Conservation (phyloP, 371 early-diverging fungal genomes). For the Thermomucor indicae-seudaticae region DNA sequence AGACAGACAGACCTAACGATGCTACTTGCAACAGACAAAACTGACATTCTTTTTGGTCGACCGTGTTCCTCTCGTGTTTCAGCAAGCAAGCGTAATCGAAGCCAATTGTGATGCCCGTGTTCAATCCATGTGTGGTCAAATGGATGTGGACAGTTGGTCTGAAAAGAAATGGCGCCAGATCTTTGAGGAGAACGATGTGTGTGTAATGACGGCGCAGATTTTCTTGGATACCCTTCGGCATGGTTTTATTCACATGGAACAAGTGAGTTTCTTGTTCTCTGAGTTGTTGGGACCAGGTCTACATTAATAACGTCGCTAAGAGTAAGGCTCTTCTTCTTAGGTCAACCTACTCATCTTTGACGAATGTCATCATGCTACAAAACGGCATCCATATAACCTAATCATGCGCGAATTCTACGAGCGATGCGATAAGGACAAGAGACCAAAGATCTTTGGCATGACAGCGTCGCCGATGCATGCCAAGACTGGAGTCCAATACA, state of each 20-base stretch:
- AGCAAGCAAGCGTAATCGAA: constrained; percentile 74
- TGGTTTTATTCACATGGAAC: constrained; percentile 60
- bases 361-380: constrained; percentile 90
- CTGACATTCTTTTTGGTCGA: constrained; percentile 82
- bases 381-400: constrained; percentile 76
- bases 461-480: constrained; percentile 84
- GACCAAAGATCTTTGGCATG: constrained; percentile 91
- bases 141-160: constrained; percentile 62
- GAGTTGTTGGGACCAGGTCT: neutral
- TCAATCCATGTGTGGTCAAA: constrained; percentile 61
- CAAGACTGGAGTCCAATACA: constrained; percentile 32
- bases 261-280: constrained; percentile 32
- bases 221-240: constrained; percentile 71
- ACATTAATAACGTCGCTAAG: neutral
- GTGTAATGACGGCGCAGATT: constrained; percentile 89
- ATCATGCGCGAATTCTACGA: constrained; percentile 80
- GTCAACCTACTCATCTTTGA: constrained; percentile 85
- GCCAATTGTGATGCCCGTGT: constrained; percentile 62
- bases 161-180: constrained; percentile 55
- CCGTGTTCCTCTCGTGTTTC: constrained; percentile 80
- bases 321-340: constrained; percentile 26
- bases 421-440: constrained; percentile 29
- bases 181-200: constrained; percentile 60
- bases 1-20: neutral
- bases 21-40: constrained; percentile 23